Percentiles rank a stretch among this genome's conserved stretches.
Evolutionary conservation across 2,329 filamentous ascomycete species (phyloP).

Genomic region (Aspergillus pseudotamarii): DNA sequence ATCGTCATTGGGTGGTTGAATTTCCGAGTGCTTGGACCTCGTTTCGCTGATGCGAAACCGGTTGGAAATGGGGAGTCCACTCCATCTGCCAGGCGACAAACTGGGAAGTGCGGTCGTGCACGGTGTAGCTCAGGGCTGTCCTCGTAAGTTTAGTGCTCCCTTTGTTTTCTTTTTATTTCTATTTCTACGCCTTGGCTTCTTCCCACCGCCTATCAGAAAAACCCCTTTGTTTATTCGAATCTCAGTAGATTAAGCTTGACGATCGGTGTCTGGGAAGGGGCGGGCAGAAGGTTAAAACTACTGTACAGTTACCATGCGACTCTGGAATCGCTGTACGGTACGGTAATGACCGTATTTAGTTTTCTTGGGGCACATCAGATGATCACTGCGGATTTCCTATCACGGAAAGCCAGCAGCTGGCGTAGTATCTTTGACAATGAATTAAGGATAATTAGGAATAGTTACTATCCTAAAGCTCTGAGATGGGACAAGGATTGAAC

Average conservation of each 20-base stretch:
- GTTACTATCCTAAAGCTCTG: not conserved
- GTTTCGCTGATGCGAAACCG: slow-evolving; percentile 11
- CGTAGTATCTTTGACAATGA: not conserved
- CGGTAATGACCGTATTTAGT: slow-evolving; percentile 1
- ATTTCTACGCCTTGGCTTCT: not conserved
- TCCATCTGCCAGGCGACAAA: slow-evolving; percentile 11
- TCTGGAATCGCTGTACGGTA: slow-evolving; percentile 1
- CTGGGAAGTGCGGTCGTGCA: slow-evolving; percentile 5
- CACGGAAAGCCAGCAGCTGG: slow-evolving; percentile 2
- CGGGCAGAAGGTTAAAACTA: slow-evolving; percentile 1
- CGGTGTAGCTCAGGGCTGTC: slow-evolving; percentile 5
- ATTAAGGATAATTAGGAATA: not conserved
- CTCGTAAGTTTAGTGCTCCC: not conserved
- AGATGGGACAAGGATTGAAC: not conserved
- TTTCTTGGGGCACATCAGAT: not conserved
- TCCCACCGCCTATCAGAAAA: not conserved
- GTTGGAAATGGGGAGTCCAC: slow-evolving; percentile 14
- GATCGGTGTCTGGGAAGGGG: slow-evolving; percentile 12
- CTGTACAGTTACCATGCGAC: not conserved
- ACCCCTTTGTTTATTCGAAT: not conserved
- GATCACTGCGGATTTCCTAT: slow-evolving; percentile 5
- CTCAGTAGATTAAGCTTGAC: slow-evolving; percentile 15
- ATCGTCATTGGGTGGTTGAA: slow-evolving; percentile 15
- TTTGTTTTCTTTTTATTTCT: slow-evolving; percentile 1
- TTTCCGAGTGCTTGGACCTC: slow-evolving; percentile 27